phyloP scores from a whole-genome alignment of 106 monocot species.

The Platanthera zijinensis region DNA sequence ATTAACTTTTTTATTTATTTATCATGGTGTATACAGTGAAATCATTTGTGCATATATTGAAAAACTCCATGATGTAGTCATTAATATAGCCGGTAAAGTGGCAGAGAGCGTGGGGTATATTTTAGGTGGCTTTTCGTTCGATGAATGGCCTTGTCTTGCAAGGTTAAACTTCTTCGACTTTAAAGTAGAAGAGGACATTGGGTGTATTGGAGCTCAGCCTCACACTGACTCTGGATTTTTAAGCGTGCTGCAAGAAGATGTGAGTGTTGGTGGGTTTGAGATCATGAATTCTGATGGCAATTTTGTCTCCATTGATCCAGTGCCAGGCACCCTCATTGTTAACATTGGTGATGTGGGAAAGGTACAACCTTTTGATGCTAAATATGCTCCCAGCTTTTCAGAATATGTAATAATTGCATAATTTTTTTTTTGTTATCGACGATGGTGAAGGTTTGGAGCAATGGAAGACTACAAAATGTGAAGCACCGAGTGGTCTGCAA shows the following conservation, averaged over 20 bases:
- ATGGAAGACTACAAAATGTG: too few species aligned
- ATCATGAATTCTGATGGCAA: slow-evolving; percentile 30
- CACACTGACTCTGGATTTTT: slow-evolving; percentile 59
- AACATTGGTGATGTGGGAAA: slow-evolving; percentile 53
- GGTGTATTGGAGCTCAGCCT: slow-evolving; percentile 33
- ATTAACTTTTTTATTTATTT: too few species aligned
- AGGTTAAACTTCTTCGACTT: slow-evolving; percentile 46
- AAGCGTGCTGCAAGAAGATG: slow-evolving; percentile 59
- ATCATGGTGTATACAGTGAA: slow-evolving; percentile 18
- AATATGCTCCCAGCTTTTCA: too few species aligned
- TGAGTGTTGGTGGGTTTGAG: slow-evolving; percentile 47
- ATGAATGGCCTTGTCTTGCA: slow-evolving; percentile 40
- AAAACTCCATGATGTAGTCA: slow-evolving; percentile 20
- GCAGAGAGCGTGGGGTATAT: slow-evolving; percentile 30
- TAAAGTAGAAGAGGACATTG: slow-evolving; percentile 24
- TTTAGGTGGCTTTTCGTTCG: slow-evolving; percentile 21
- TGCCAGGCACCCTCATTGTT: slow-evolving; percentile 45
- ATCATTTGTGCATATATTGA: slow-evolving; percentile 26
- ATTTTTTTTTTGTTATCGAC: too few species aligned
- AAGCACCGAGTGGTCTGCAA: too few species aligned
- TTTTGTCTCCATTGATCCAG: slow-evolving; percentile 34
- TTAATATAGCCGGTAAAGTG: slow-evolving; percentile 33
- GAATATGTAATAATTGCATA: too few species aligned
- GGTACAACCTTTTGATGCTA: slow-evolving; percentile 12
- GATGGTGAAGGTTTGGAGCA: too few species aligned